Base-by-base conservation (phyloP, 1,284 basidiomycete species). In the Papiliotrema fonsecae region DNA sequence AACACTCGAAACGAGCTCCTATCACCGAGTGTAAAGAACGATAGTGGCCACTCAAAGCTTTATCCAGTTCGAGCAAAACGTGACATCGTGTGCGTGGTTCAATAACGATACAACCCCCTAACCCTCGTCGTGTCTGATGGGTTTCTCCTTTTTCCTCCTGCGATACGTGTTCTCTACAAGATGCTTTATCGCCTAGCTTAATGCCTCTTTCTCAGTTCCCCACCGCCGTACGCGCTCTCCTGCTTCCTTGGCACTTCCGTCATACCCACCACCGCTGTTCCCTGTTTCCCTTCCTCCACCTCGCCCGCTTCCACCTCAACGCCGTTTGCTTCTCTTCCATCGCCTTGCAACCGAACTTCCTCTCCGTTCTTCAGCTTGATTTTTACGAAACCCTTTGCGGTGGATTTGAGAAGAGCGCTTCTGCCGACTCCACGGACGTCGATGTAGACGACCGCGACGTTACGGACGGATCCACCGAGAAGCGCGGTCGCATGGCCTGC, bases 381-480 rank as follows among this genome's bases (percentile, higher is more conserved):
- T 52, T 71, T 72, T 56, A 74, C 60, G 43, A 65, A 67, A 4
- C 72, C 71, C 52, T 73, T 70, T 9, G 69, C 69, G 3, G 67
- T 68, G 7, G 58, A 57, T 74, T 78, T 84, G 61, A 89, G 72
- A 46, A 89, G 64, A 4, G 84, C 85, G 40, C 79, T 75, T 54
- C 85, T 73, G 3, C 84, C 86, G 28, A 88, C 78, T 0, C 86
- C 86, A 1, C 77, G 75, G 72, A 85, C 77, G 64, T 88, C 86
- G 45, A 88, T 79, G 65, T 88, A 88, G 30, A 88, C 84, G 30
- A 88, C 77, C 2, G 79, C 82, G 21, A 87, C 81, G 71, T 88
- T 88, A 50, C 79, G 76, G 2, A 76, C 72, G 28, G 81, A 81
- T 0, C 82, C 82, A 14, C 83, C 83, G 7, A 82, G 77, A 49